Base-by-base conservation (phyloP, 139 green algal species). In the Chlorella sp. region DNA sequence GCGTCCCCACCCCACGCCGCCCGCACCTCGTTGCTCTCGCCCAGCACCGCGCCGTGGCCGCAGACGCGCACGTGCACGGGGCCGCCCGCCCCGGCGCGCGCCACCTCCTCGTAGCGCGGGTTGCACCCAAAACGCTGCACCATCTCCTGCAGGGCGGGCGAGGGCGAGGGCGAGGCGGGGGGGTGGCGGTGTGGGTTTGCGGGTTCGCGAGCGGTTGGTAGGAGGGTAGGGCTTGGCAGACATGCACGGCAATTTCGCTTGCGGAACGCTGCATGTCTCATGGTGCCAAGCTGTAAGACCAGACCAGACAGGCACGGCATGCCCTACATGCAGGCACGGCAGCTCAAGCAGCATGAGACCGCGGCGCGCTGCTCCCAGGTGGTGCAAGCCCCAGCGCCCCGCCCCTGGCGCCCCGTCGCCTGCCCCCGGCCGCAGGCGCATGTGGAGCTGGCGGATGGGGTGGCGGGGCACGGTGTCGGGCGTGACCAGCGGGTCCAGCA, bases 391-490 rank as follows among this genome's bases (percentile, higher is more conserved):
- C 2, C 11, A 35, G 55, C 21, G 11, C 17, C 55, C 21, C 21
- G 21, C 11, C 25, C 11, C 21, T 35, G 55, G 21, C 55, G 11
- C 55, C 25, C 21, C 55, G 21, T 31, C 21, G 21, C 21, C 55
- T 38, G 1, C 41, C 9, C 25, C 64, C 9, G 27, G 27, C 42
- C 8, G 27, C 48, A 35, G 29, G 27, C 29, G 35, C 61, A 67
- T 55, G 63, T 73, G 66, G 29, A 83, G 50, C 40, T 72, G 35
- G 1, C 46, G 33, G 14, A 86, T 68, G 25, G 84, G 84, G 77
- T 89, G 82, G 33, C 82, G 73, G 27, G 82, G 82, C 59, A 84
- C 59, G 6, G 69, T 86, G 50, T 63, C 35, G 0, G 84, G 84
- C 12, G 38, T 74, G 42, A 82, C 63, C 76, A 87, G 59, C 12